A percentile compares a stretch with the other conserved stretches of the same genome.
These are phyloP conservation scores for Primulina huaijiensis DNA, from an alignment of 257 asterid species.

Conservation along the genomic window DNA sequence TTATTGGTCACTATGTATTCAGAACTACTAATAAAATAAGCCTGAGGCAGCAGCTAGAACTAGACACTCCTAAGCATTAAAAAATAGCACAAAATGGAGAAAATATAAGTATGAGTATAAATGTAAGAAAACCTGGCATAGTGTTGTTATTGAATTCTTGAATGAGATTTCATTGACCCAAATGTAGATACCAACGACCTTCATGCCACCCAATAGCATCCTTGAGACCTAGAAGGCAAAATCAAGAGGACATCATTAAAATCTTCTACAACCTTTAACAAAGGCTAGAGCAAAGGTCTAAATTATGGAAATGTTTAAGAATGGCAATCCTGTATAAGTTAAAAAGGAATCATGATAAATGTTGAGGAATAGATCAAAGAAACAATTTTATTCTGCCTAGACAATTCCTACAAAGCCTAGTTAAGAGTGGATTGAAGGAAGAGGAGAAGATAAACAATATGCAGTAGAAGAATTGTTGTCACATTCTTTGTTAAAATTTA, in stretches of 20 bases:
- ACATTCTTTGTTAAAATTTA: too few relatives aligned
- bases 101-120: not conserved
- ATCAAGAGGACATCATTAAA: conserved; percentile 13
- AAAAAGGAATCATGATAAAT: not conserved
- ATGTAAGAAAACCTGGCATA: conserved; percentile 73
- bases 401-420: not conserved
- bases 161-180: conserved; percentile 79
- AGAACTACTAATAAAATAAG: conserved; percentile 8
- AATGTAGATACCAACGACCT: conserved; percentile 83
- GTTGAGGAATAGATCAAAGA: not conserved
- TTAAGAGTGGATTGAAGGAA: not conserved
- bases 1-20: conserved; percentile 10
- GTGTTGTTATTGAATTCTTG: conserved; percentile 66
- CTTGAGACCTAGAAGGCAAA: conserved; percentile 64
- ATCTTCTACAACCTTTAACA: conserved; percentile 10
- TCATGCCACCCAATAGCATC: conserved; percentile 90
- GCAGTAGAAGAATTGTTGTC: not conserved
- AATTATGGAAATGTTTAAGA: not conserved
- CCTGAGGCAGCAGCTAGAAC: conserved; percentile 7
- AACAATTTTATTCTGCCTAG: not conserved
- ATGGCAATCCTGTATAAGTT: not conserved
- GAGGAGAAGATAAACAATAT: not conserved
- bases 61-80: conserved; percentile 12
- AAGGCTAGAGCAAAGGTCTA: not conserved
- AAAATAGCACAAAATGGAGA: conserved; percentile 10